Evolutionary conservation across 2,329 filamentous ascomycete genomes (phyloP).

Genomic region (Pseudogymnoascus sp.): DNA sequence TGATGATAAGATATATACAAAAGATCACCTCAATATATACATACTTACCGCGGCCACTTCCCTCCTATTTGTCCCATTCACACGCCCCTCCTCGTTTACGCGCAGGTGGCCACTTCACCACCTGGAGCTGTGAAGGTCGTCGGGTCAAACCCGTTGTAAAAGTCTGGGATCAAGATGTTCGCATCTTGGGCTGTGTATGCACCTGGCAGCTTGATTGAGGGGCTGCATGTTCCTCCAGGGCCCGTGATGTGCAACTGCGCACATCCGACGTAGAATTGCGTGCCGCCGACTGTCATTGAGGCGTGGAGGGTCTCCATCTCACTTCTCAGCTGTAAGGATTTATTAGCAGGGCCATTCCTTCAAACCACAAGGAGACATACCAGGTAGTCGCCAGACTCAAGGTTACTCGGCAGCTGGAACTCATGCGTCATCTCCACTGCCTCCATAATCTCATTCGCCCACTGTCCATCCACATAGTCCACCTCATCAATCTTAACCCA

Average conservation of each 20-base stretch:
- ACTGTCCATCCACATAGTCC: slow-evolving; percentile 22
- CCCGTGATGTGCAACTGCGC: slow-evolving; percentile 24
- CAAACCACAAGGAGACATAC: no score
- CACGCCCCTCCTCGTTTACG: neutral
- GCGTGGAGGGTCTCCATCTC: slow-evolving; percentile 30
- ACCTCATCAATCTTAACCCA: slow-evolving; percentile 29
- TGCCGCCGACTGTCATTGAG: slow-evolving; percentile 24
- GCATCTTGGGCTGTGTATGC: slow-evolving; percentile 22
- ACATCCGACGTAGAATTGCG: slow-evolving; percentile 28
- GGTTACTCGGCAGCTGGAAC: slow-evolving; percentile 21
- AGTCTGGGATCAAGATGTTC: slow-evolving; percentile 17
- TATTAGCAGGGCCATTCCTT: no score
- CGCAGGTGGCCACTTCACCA: slow-evolving; percentile 19
- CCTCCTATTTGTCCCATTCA: neutral
- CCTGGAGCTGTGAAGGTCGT: slow-evolving; percentile 27
- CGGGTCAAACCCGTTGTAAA: slow-evolving; percentile 26
- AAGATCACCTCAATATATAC: slow-evolving; percentile 5
- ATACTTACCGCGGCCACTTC: neutral
- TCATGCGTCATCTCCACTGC: slow-evolving; percentile 21
- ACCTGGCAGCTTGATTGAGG: slow-evolving; percentile 22
- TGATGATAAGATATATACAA: slow-evolving; percentile 1
- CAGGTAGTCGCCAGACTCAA: slow-evolving; percentile 29
- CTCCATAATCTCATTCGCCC: slow-evolving; percentile 26
- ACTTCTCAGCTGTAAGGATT: slow-evolving; percentile 24
- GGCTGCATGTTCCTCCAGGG: slow-evolving; percentile 18